Evolutionary conservation across 192 early-diverging fungal species (phyloP).

Genomic region (Coemansia reversa): DNA sequence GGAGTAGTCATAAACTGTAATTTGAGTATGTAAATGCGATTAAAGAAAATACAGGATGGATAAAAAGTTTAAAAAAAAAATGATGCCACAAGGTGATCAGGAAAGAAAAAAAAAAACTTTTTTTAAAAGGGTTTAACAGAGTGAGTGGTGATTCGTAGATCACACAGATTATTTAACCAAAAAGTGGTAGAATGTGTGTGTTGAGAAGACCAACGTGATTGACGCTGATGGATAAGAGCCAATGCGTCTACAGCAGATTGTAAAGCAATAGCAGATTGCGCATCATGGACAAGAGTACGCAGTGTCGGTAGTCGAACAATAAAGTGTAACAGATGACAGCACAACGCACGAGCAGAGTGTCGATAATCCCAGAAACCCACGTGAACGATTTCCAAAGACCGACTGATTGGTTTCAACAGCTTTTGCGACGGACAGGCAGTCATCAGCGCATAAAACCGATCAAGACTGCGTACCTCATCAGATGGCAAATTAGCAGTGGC

Average conservation of each 20-base stretch:
- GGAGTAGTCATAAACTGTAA: not conserved
- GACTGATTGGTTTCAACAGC: conserved; percentile 1
- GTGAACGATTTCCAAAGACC: conserved; percentile 8
- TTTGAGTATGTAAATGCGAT: not conserved
- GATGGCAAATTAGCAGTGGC: conserved; percentile 3
- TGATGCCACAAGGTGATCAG: not conserved
- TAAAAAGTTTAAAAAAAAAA: not conserved
- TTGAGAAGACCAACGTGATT: conserved; percentile 8
- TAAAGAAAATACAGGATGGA: not conserved
- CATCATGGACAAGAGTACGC: conserved; percentile 2
- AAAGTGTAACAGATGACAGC: conserved; percentile 8
- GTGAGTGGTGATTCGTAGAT: not conserved
- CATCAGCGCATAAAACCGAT: conserved; percentile 7
- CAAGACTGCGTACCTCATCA: not conserved
- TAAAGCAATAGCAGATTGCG: conserved; percentile 9
- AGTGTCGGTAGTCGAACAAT: conserved; percentile 1
- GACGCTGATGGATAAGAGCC: conserved; percentile 9
- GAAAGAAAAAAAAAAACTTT: not conserved
- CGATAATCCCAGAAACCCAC: conserved; percentile 33
- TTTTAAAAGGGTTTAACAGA: not conserved
- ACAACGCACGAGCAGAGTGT: conserved; percentile 11
- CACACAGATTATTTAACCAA: conserved; percentile 3
- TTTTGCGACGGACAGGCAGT: no score
- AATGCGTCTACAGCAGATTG: conserved; percentile 6
- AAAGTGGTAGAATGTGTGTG: not conserved